These are phyloP conservation scores for Cladosporium phlei DNA, from an alignment of 2,329 filamentous ascomycete genomes.

Conservation along the genomic window DNA sequence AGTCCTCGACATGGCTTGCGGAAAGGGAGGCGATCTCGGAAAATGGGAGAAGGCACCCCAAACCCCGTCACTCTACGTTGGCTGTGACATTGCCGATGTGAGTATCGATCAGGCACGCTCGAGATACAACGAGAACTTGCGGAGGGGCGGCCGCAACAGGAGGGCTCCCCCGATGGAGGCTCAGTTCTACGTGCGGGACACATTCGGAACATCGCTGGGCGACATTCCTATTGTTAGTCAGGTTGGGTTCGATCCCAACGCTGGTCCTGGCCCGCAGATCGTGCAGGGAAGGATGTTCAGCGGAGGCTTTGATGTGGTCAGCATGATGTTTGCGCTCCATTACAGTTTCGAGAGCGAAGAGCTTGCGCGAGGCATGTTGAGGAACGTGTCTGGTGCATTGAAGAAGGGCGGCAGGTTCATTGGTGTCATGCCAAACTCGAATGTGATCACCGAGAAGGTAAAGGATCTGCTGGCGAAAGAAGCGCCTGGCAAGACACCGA, in stretches of 20 bases:
- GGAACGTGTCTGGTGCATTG: slow-evolving; percentile 82
- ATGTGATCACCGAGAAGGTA: slow-evolving; percentile 78
- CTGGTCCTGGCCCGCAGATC: slow-evolving; percentile 52
- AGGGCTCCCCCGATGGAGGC: slow-evolving; percentile 58
- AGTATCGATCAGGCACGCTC: slow-evolving; percentile 87
- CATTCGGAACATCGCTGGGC: slow-evolving; percentile 78
- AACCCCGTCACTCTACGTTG: slow-evolving; percentile 85
- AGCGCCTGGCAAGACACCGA: slow-evolving; percentile 37
- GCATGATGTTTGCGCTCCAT: slow-evolving; percentile 99
- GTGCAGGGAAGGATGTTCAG: slow-evolving; percentile 64
- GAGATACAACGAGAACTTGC: slow-evolving; percentile 70
- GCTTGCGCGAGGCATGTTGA: slow-evolving; percentile 86
- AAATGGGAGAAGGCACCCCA: slow-evolving; percentile 98
- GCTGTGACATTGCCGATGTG: slow-evolving; percentile 85
- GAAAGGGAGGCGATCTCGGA: slow-evolving; percentile 89
- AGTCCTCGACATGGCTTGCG: slow-evolving; percentile 90
- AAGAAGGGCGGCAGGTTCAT: slow-evolving; percentile 95
- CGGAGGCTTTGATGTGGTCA: slow-evolving; percentile 86
- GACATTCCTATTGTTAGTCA: slow-evolving; percentile 76
- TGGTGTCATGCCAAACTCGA: slow-evolving; percentile 94
- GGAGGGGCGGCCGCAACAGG: slow-evolving; percentile 42
- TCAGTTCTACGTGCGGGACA: slow-evolving; percentile 86
- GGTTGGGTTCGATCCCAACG: slow-evolving; percentile 78
- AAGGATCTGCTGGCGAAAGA: slow-evolving; percentile 63
- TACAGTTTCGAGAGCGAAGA: slow-evolving; percentile 93